Evolutionary conservation across 352 stramenopile species (phyloP), one percentile per base, ranked within the genome.

Genomic region (Phytophthora citrophthora): DNA sequence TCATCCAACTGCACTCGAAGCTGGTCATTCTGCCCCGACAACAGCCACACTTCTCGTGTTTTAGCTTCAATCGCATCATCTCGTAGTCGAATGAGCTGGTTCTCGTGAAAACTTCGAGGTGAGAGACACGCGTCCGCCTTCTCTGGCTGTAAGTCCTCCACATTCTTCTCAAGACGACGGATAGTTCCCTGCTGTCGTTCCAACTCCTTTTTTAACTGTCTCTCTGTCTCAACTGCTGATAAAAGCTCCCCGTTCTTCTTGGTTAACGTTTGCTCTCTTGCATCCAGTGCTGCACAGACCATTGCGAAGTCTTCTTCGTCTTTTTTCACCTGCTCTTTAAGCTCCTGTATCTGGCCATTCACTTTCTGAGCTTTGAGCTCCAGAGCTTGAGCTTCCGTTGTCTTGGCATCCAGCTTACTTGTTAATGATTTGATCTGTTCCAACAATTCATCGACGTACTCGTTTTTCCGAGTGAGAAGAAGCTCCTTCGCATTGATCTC

Each of bases 31-130:
- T 90, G 70, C 0, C 79, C 81, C 4, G 73, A 79, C 7, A 94
- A 61, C 11, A 94, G 64, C 77, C 80, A 90, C 10, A 94, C 72
- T 46, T 94, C 82, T 16, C 84, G 79, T 1, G 76, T 83, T 36
- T 92, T 92, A 20, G 82, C 82, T 9, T 74, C 61, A 45, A 94
- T 83, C 24, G 82, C 81, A 38, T 94, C 86, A 54, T 94, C 86
- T 1, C 86, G 76, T 11, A 94, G 68, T 38, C 77, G 70, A 32
- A 94, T 88, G 23, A 94, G 70, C 49, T 91, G 80, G 40, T 86
- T 88, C 50, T 94, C 86, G 15, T 62, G 74, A 47, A 89, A 94
- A 61, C 83, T 91, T 0, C 83, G 80, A 24, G 86, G 83, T 8
- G 82, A 92, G 7, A 94, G 54, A 40, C 83, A 91, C 4, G 77